Evolutionary conservation across 805 yeast species (phyloP), one percentile per base, ranked within the genome.

Genomic region (Ogataea parapolymorpha): DNA sequence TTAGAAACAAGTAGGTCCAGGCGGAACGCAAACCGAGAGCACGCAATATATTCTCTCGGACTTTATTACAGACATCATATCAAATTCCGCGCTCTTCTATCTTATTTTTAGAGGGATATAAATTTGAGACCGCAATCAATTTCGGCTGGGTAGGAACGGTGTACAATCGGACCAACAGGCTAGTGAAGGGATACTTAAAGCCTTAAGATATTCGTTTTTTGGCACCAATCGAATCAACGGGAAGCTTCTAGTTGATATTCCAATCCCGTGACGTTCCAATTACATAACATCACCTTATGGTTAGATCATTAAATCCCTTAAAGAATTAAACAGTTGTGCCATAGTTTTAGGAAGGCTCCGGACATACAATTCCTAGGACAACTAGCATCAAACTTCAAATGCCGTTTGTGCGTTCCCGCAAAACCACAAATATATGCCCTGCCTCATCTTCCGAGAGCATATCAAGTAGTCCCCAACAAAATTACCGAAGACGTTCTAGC

Each of bases 321-420:
- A 7, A 20, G 22, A 7, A 22, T 22, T 14, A 23, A 26, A 35
- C 14, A 14, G 8, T 20, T 20, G 22, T 20, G 22, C 22, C 22
- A 20, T 20, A 20, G 9, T 20, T 20, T 20, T 20, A 20, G 22
- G 9, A 20, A 20, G 7, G 9, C 10, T 20, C 22, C 6, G 22
- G 22, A 20, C 22, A 20, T 29, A 10, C 23, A n/a, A 24, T 8
- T 12, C 13, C 26, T 18, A 18, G n/a, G 11, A 9, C 22, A 13
- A n/a, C 32, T 16, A 13, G 15, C 20, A 9, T 25, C 6, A 10
- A 9, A 47, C 20, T 14, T 25, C 5, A 10, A 9, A 49, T 51
- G 56, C 56, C 56, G 3, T 52, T 50, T 46, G 49, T 46, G 13
- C 56, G 52, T 11, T 46, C 56, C 26, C 41, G 46, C 20, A 43